Evolutionary conservation across 1,284 basidiomycete species (phyloP), one percentile per base, ranked within the genome.

Genomic region (Leccinum griseonigrum): DNA sequence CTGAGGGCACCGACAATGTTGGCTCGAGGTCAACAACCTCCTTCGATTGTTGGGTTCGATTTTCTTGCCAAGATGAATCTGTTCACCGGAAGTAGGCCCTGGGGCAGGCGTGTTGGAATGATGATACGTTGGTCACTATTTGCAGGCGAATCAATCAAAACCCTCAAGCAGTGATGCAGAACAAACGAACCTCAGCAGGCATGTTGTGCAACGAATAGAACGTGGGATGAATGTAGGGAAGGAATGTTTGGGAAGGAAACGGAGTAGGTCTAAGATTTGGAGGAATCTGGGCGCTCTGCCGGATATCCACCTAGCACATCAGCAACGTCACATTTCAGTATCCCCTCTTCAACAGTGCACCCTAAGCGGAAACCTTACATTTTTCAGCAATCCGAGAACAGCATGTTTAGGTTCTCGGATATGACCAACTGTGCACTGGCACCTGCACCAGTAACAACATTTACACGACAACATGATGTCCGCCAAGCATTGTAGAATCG

Each of bases 151-250:
- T 73, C 36, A 74, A 36, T 36, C 26, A 11, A 56, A 60, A 58
- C 10, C 11, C 36, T 32, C 6, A 38, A 16, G 58, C 5, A 38
- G 57, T 29, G 50, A 58, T 32, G 13, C 13, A 29, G 56, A 22
- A 38, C 5, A 5, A 2, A 67, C 83, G 66, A 61, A 94, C 93
- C 78, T 97, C 93, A 38, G 91, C 85, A 4, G 91, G 83, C 97
- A 99, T 99, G 76, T 92, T 97, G 80, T 99, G 97, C 64, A 99
- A 78, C 4, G 94, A 94, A 80, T 97, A 98, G 81, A 99, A 97
- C 28, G 84, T 87, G 1, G 97, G 94, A 76, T 98, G 92, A 66
- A 99, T 85, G 76, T 97, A 98, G 0, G 97, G 95, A 54, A 99
- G 82, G 55, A 99, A 83, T 32, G 91, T 79, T 80, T 99, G 94